phyloP scores from a whole-genome alignment of 1,284 basidiomycete genomes.

The Marasmius sp. region DNA sequence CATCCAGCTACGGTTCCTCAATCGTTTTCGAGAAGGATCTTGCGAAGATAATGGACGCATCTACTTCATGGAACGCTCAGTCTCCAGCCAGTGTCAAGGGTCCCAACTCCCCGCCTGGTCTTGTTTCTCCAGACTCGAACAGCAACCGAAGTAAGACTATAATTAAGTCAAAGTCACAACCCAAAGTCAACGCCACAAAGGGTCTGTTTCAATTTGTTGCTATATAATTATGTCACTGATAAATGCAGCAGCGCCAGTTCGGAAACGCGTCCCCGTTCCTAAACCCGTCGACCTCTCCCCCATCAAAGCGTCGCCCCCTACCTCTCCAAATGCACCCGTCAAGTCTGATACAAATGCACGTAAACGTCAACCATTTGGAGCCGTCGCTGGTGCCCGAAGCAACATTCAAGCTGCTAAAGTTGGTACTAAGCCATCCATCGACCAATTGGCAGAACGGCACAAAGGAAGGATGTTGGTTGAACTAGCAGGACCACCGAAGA shows the following conservation, averaged over 20 bases:
- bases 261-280: conserved; percentile 35
- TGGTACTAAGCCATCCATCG: conserved; percentile 5
- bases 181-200: conserved; percentile 29
- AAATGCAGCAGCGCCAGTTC: conserved; percentile 20
- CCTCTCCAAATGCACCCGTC: conserved; percentile 29
- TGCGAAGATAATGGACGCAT: conserved; percentile 40
- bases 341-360: conserved; percentile 3
- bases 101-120: conserved; percentile 28
- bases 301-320: conserved; percentile 44
- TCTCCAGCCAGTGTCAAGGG: conserved; percentile 14
- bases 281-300: conserved; percentile 42
- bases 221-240: neutral
- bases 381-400: conserved; percentile 13
- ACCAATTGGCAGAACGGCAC: conserved; percentile 9
- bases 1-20: conserved; percentile 52
- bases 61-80: conserved; percentile 32
- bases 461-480: conserved; percentile 13
- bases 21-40: conserved; percentile 49
- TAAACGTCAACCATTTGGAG: conserved; percentile 17
- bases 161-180: conserved; percentile 41
- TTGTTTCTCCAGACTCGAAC: conserved; percentile 18
- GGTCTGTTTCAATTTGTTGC: neutral
- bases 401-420: conserved; percentile 15
- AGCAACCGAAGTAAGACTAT: conserved; percentile 20
- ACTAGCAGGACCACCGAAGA: conserved; percentile 13